Base-by-base conservation (phyloP, 202 grass and related monocot genomes). In the Sporobolus alterniflorus region DNA sequence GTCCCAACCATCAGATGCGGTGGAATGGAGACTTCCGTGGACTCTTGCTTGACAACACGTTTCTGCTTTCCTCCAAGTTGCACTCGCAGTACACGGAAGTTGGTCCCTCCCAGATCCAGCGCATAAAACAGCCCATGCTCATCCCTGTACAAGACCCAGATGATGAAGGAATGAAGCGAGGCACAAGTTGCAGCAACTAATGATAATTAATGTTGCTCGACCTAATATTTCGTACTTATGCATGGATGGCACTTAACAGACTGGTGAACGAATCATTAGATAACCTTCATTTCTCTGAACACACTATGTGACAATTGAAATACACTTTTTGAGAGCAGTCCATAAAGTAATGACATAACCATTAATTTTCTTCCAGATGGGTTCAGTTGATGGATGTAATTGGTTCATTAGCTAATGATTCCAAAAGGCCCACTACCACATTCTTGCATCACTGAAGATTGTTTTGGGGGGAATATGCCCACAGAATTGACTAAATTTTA, bases 91-190 rank as follows among this genome's bases (percentile, higher is more conserved):
- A 99, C 96, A 47, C 93, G 91, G 40, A 99, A 99, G 81, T 99
- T 96, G 18, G 93, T 99, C 18, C 96, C 96, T 60, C 96, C 96
- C 64, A 98, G 93, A 74, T 98, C 96, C 41, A 98, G 60, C 22
- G 90, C 96, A 83, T 98, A 95, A 79, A 86, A 95, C 47, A 95
- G 52, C 31, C 92, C 92, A 67, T 85, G 78, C 71, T 95, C 92
- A n/a, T 90, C 84, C 43, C 89, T 90, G 69, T 44, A 71, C 17
- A 80, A 29, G 20, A 70, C 5, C 9, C 16, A 32, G 28, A 83
- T 79, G 36, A 52, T 83, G 44, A 74, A 41, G 62, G 12, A 51
- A 83, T 24, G 3, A 74, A 51, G 31, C 15, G n/a, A 32, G 28
- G 20, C 48, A 42, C 6, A 3, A 51, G 21, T 59, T 59, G 28